phyloP scores from a whole-genome alignment of 768 basidiomycete species.

The Crepidotus variabilis region DNA sequence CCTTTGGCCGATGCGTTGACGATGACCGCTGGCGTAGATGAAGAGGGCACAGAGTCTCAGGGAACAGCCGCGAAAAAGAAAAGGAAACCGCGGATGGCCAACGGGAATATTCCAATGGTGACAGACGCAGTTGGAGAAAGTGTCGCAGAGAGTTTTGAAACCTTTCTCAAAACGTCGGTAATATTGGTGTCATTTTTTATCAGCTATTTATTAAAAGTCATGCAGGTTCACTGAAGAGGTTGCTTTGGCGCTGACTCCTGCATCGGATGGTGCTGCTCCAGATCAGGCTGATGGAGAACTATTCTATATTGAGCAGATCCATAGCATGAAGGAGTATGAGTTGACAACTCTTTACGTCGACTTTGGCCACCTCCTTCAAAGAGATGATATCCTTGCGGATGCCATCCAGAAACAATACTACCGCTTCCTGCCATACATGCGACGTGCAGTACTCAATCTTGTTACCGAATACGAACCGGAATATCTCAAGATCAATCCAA shows the following conservation, averaged over 20 bases:
- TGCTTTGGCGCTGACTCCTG: conserved; percentile 75
- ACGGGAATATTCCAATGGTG: conserved; percentile 78
- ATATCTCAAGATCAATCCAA: conserved; percentile 92
- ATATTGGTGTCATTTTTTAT: not conserved
- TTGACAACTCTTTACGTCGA: conserved; percentile 96
- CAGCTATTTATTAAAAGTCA: conserved; percentile 1
- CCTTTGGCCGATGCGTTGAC: conserved; percentile 50
- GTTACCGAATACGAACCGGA: conserved; percentile 89
- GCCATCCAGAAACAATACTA: conserved; percentile 96
- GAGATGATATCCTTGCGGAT: conserved; percentile 90
- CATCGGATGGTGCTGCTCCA: conserved; percentile 61
- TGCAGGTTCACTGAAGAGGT: conserved; percentile 82
- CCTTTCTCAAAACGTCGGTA: conserved; percentile 86
- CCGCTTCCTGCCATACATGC: conserved; percentile 91
- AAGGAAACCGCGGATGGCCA: conserved; percentile 46
- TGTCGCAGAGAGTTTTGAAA: conserved; percentile 87
- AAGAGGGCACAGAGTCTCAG: conserved; percentile 35
- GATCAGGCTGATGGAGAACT: conserved; percentile 57
- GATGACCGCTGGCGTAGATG: conserved; percentile 53
- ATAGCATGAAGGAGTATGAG: conserved; percentile 92
- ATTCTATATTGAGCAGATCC: conserved; percentile 90
- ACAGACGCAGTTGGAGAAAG: conserved; percentile 95
- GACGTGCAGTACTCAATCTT: conserved; percentile 85
- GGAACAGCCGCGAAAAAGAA: conserved; percentile 30
- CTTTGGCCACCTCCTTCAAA: conserved; percentile 83